These are phyloP conservation scores for Amanita fuliginea DNA, from an alignment of 768 basidiomycete species.

Conservation along the genomic window DNA sequence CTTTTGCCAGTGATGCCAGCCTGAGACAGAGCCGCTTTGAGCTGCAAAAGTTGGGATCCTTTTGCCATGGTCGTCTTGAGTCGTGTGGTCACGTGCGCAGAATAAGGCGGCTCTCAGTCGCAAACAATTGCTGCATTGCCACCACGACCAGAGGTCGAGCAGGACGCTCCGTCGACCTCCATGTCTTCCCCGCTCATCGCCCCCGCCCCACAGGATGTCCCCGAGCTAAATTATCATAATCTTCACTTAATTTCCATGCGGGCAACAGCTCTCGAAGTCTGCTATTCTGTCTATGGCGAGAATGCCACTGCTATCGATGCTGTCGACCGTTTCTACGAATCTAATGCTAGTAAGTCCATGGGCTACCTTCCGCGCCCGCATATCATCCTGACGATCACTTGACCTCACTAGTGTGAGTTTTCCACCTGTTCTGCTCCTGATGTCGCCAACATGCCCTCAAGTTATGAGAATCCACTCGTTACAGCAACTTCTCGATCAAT, in stretches of 20 bases:
- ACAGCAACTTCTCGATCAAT: conserved; percentile 65
- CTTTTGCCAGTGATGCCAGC: conserved; percentile 63
- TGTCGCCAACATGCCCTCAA: conserved; percentile 2
- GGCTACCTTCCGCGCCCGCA: conserved; percentile 1
- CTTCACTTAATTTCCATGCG: conserved; percentile 34
- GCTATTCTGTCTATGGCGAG: conserved; percentile 60
- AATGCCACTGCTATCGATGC: conserved; percentile 36
- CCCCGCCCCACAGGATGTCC: background rate
- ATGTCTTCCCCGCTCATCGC: background rate
- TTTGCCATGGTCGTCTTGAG: conserved; percentile 44
- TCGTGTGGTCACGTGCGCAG: conserved; percentile 7
- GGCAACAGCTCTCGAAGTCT: conserved; percentile 55
- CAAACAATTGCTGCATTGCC: background rate
- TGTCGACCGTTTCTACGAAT: conserved; percentile 57
- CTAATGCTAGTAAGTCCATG: conserved; percentile 48
- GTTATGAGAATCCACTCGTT: conserved; percentile 72
- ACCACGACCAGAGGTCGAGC: background rate
- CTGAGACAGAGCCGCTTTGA: conserved; percentile 73
- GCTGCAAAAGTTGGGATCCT: conserved; percentile 84
- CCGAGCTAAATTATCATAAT: conserved; percentile 14
- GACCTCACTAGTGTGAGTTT: conserved; percentile 27
- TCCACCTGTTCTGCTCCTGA: conserved; percentile 1
- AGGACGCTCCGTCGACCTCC: background rate
- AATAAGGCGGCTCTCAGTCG: background rate
- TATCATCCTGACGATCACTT: conserved; percentile 9